Conservation (phyloP, 306 rosid genomes). For the Geum urbanum region DNA sequence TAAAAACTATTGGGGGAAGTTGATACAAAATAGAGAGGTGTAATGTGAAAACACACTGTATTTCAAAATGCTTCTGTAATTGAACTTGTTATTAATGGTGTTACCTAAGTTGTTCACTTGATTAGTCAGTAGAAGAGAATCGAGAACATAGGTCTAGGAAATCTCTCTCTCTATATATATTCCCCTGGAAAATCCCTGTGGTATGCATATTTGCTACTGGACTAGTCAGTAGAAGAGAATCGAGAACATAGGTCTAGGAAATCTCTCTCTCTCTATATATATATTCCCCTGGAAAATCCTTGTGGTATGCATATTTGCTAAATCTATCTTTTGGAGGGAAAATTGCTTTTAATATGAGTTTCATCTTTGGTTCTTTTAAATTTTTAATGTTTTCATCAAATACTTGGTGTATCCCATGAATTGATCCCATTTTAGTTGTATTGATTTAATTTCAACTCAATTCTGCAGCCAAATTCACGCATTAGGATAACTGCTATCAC, state of each 20-base stretch:
- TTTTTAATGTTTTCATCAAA: neutral
- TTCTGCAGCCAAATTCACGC: constrained; percentile 82
- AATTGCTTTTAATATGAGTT: neutral
- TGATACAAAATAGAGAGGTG: neutral
- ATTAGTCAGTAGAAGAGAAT: neutral
- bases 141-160: no score
- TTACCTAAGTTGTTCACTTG: neutral
- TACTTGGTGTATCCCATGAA: neutral
- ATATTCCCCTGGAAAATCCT: neutral
- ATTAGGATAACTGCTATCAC: constrained; percentile 76
- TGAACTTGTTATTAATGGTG: neutral
- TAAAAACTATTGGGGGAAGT: constrained; percentile 1
- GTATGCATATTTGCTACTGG: neutral
- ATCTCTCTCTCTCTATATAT: neutral
- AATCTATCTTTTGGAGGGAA: neutral
- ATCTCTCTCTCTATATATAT: neutral
- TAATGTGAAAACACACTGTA: neutral
- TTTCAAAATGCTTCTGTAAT: neutral
- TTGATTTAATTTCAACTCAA: constrained; percentile 31
- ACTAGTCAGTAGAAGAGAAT: neutral
- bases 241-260: no score
- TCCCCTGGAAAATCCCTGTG: neutral
- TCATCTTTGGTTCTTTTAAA: neutral
- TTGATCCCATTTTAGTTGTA: constrained; percentile 11
- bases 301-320: neutral